Percentiles rank a stretch among this genome's conserved stretches.
Evolutionary conservation across 192 early-diverging fungal species (phyloP).

Genomic region (Podila clonocystis): DNA sequence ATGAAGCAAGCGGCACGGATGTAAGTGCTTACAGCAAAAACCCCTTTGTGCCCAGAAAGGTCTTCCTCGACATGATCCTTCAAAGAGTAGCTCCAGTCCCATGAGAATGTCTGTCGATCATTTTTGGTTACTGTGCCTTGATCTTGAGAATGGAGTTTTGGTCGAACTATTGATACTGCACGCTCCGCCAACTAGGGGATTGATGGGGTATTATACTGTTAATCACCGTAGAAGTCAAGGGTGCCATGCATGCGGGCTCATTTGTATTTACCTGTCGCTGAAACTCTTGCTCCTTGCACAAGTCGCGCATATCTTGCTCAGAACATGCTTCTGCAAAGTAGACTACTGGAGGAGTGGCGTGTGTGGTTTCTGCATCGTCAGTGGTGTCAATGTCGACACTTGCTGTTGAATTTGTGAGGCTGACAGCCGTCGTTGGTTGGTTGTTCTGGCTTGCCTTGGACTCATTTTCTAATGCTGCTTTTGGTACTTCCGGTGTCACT

Average conservation of each 20-base stretch:
- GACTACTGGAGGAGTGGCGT: not conserved
- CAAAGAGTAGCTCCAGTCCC: slow-evolving; percentile 19
- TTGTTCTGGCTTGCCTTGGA: not conserved
- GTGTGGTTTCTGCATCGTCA: too few relatives aligned
- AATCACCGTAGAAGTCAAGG: too few relatives aligned
- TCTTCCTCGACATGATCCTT: slow-evolving; percentile 17
- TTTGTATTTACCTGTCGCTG: slow-evolving; percentile 15
- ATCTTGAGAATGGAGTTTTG: not conserved
- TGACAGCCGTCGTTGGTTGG: not conserved
- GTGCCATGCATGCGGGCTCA: too few relatives aligned
- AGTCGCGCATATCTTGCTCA: slow-evolving; percentile 14
- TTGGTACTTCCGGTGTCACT: not conserved
- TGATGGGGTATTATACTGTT: too few relatives aligned
- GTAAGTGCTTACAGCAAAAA: slow-evolving; percentile 31
- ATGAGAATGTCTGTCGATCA: not conserved
- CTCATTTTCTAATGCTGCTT: not conserved
- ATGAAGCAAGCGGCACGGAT: too few relatives aligned
- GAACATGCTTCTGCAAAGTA: slow-evolving; percentile 32
- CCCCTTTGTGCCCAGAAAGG: slow-evolving; percentile 11
- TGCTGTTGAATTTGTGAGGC: too few relatives aligned
- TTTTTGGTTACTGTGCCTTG: not conserved
- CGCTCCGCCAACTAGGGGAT: not conserved
- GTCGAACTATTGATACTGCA: not conserved
- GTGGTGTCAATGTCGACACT: too few relatives aligned
- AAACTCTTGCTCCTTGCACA: slow-evolving; percentile 14